Percentiles rank a stretch among this genome's conserved stretches.
These are phyloP conservation scores for Apiospora arundinis DNA, from an alignment of 2,329 filamentous ascomycete genomes.

Conservation along the genomic window DNA sequence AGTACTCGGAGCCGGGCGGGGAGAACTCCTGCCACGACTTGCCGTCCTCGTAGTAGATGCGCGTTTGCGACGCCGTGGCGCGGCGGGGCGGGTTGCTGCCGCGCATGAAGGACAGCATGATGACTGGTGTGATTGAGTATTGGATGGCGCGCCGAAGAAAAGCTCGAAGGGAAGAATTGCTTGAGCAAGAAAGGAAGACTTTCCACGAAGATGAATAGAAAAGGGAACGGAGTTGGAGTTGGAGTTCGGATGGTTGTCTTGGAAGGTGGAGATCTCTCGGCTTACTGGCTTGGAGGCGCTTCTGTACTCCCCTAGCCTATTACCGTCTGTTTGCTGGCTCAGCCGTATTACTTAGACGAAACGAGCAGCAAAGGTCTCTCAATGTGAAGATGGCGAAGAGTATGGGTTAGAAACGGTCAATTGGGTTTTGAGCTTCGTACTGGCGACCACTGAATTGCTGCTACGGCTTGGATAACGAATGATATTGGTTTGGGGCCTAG, in stretches of 20 bases:
- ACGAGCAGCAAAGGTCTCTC: not conserved
- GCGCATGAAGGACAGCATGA: slow-evolving; percentile 33
- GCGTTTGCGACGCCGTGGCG: slow-evolving; percentile 29
- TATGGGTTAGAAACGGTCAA: not conserved
- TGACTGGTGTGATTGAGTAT: not conserved
- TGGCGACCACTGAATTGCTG: not conserved
- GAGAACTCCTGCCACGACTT: slow-evolving; percentile 30
- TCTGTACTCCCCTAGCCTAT: not conserved
- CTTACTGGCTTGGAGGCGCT: not conserved
- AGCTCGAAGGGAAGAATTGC: not conserved
- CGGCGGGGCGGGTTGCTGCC: slow-evolving; percentile 26
- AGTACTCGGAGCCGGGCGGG: slow-evolving; percentile 29
- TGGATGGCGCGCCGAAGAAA: too few species aligned
- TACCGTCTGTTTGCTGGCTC: not conserved
- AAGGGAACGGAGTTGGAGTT: not conserved
- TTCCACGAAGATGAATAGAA: not conserved
- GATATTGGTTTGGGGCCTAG: not conserved
- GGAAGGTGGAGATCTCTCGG: not conserved
- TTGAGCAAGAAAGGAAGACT: not conserved
- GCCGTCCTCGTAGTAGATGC: slow-evolving; percentile 32
- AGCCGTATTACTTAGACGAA: not conserved
- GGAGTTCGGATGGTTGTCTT: not conserved
- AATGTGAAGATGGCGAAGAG: too few species aligned
- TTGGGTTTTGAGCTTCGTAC: not conserved
- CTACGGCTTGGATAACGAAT: not conserved